Conservation (phyloP, 306 rosid genomes). For the Rubus parviflorus region DNA sequence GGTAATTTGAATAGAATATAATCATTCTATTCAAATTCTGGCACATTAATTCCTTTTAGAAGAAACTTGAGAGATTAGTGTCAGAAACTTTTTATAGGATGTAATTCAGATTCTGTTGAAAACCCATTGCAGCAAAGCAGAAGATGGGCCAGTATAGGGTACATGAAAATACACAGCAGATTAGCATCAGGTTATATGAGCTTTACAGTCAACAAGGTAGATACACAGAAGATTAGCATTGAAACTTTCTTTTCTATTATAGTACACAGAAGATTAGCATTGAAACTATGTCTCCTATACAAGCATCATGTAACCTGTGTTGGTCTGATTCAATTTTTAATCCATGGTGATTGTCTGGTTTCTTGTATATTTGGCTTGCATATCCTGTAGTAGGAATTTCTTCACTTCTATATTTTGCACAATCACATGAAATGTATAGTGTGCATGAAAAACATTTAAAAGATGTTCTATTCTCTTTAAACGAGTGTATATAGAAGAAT, state of each 20-base stretch:
- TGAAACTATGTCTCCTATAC: constrained; percentile 4
- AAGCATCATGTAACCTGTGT: constrained; percentile 1
- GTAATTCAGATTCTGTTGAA: background rate
- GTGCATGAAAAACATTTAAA: too few relatives aligned
- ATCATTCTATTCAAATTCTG: background rate
- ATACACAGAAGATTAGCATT: constrained; percentile 7
- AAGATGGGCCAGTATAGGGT: background rate
- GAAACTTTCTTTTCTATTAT: background rate
- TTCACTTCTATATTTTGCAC: background rate
- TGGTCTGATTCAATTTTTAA: too few relatives aligned
- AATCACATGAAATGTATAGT: too few relatives aligned
- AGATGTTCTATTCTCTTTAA: background rate
- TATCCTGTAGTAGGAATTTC: background rate
- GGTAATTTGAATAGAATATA: background rate
- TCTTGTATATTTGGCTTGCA: background rate
- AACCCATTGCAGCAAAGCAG: background rate
- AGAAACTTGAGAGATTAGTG: background rate
- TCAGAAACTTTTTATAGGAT: background rate
- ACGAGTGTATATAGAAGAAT: background rate
- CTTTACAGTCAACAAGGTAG: background rate
- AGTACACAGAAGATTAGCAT: background rate
- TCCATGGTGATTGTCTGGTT: too few relatives aligned
- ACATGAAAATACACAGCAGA: background rate
- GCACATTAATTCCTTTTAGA: background rate
- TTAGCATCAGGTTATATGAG: background rate